Conservation (phyloP, 2,329 filamentous ascomycete species). For the Coleophoma eucalyptorum region DNA sequence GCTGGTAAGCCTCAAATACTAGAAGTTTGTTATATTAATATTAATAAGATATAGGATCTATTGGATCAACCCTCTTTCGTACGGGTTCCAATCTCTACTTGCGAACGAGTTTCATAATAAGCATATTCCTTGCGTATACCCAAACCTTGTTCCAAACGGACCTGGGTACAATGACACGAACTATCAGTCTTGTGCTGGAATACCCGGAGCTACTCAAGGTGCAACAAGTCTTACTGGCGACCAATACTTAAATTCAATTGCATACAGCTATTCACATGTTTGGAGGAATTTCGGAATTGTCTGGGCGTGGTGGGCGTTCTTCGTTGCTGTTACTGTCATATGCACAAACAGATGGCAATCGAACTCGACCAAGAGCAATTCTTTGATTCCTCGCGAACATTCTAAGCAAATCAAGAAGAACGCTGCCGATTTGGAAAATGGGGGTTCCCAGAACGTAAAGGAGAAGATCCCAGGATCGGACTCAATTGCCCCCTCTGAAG, state of each 20-base stretch:
- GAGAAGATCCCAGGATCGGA: no score
- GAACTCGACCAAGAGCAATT: conserved; percentile 44
- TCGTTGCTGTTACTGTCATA: conserved; percentile 52
- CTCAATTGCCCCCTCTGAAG: no score
- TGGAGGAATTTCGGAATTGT: conserved; percentile 61
- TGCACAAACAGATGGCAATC: conserved; percentile 54
- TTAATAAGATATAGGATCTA: conserved; percentile 33
- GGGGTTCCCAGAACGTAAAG: no score
- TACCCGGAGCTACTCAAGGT: conserved; percentile 49
- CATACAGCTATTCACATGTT: conserved; percentile 46
- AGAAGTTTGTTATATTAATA: not conserved
- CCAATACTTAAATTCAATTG: conserved; percentile 51
- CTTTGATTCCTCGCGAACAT: conserved; percentile 64
- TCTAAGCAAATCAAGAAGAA: conserved; percentile 40
- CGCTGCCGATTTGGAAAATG: conserved; percentile 24
- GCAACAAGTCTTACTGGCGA: conserved; percentile 49
- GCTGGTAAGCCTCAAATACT: conserved; percentile 35
- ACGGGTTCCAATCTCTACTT: conserved; percentile 65
- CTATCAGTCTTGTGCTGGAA: conserved; percentile 52
- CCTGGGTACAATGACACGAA: conserved; percentile 38
- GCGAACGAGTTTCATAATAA: conserved; percentile 67
- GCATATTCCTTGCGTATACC: conserved; percentile 43
- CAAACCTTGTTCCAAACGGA: conserved; percentile 47
- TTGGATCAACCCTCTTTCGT: conserved; percentile 65
- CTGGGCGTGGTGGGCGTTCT: conserved; percentile 55